Conservation (phyloP, 164 flowering plant species). For the Magnolia changhungtana region DNA sequence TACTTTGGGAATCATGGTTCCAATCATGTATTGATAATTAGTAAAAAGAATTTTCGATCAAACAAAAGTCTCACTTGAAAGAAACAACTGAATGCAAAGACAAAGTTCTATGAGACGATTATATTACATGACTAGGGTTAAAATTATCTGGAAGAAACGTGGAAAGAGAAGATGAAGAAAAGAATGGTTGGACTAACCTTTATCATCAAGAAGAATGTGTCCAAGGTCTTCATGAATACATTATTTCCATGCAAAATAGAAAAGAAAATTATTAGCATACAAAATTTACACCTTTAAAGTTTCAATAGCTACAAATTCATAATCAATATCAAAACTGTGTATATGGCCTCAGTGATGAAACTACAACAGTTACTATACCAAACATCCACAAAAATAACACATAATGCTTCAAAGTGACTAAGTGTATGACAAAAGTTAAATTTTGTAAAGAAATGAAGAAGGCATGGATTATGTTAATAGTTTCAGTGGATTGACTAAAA, state of each 20-base stretch:
- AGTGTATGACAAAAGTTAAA: background rate
- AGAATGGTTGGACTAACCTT: slow-evolving; percentile 14
- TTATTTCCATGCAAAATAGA: slow-evolving; percentile 11
- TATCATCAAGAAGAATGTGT: slow-evolving; percentile 8
- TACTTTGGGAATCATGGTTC: no score
- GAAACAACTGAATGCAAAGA: background rate
- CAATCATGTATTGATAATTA: no score
- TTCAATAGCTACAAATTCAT: background rate
- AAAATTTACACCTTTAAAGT: background rate
- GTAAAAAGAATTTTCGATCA: no score
- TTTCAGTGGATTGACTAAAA: background rate
- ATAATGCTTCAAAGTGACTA: background rate
- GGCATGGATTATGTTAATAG: background rate
- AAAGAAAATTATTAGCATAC: background rate
- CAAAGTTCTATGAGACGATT: background rate
- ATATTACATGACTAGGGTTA: background rate
- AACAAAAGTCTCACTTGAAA: background rate
- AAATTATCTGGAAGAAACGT: background rate
- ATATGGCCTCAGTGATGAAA: no score
- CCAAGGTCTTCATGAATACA: slow-evolving; percentile 11
- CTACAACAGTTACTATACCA: background rate
- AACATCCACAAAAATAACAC: background rate
- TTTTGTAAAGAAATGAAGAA: background rate
- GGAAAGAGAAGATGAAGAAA: slow-evolving; percentile 1
- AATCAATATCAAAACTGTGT: background rate